These are phyloP conservation scores for Pleurotus citrinopileatus DNA, from an alignment of 768 basidiomycete species.

Conservation along the genomic window DNA sequence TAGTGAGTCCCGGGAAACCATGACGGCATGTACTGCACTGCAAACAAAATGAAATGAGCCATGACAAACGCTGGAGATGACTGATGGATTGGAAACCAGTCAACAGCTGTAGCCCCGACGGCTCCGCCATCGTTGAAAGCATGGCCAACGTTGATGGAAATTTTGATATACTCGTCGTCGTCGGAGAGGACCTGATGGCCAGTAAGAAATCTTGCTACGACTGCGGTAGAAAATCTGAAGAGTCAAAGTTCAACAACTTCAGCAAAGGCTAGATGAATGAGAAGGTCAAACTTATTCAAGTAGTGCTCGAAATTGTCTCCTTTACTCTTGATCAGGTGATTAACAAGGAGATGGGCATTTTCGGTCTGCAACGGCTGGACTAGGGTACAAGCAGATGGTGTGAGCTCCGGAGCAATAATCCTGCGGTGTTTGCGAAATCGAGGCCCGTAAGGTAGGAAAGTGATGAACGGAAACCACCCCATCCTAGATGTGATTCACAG, in stretches of 20 bases:
- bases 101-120: constrained; percentile 16
- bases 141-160: constrained; percentile 27
- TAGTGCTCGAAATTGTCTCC: constrained; percentile 22
- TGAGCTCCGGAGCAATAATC: constrained; percentile 26
- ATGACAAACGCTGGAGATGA: not conserved
- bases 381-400: constrained; percentile 29
- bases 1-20: constrained; percentile 31
- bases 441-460: constrained; percentile 26
- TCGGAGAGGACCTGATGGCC: constrained; percentile 27
- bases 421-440: constrained; percentile 50
- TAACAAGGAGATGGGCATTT: constrained; percentile 34
- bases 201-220: constrained; percentile 23
- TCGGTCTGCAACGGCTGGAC: constrained; percentile 39
- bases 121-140: constrained; percentile 18
- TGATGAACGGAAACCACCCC: not conserved
- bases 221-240: constrained; percentile 15
- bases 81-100: constrained; percentile 25
- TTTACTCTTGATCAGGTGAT: constrained; percentile 28
- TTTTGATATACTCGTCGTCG: constrained; percentile 34
- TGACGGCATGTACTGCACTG: constrained; percentile 28
- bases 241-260: not conserved
- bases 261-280: not conserved
- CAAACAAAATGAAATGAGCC: not conserved
- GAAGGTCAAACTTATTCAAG: constrained; percentile 34
- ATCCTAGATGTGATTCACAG: not conserved